Conservation (phyloP, 2,329 filamentous ascomycete genomes). For the Ceratocystiopsis minuta region DNA sequence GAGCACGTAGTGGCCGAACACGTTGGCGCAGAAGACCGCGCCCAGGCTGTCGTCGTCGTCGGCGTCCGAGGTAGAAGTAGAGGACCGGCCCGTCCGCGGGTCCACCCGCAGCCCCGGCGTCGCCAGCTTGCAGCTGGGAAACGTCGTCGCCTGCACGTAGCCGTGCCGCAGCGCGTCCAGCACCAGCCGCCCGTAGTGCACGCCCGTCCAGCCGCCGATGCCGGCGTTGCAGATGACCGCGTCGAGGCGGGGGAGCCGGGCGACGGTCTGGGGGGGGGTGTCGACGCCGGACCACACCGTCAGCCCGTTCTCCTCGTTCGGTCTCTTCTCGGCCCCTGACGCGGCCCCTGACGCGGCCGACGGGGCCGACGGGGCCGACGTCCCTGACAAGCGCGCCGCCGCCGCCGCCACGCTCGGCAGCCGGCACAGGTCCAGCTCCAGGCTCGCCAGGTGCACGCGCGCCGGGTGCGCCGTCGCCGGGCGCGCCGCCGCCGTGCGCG, state of each 20-base stretch:
- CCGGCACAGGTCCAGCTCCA: slow-evolving; percentile 43
- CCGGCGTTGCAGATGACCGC: slow-evolving; percentile 73
- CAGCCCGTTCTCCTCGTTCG: too few relatives aligned
- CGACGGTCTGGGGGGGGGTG: slow-evolving; percentile 3
- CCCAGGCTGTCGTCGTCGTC: slow-evolving; percentile 44
- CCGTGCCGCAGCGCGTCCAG: slow-evolving; percentile 37
- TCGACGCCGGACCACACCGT: slow-evolving; percentile 11
- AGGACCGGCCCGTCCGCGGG: slow-evolving; percentile 29
- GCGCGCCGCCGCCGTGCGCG: slow-evolving; percentile 15
- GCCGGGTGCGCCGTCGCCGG: slow-evolving; percentile 21
- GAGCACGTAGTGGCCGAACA: slow-evolving; percentile 90
- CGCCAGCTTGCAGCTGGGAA: slow-evolving; percentile 59
- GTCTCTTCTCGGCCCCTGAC: too few relatives aligned
- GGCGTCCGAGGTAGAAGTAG: slow-evolving; percentile 17
- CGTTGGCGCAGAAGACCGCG: slow-evolving; percentile 74
- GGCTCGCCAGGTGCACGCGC: slow-evolving; percentile 39
- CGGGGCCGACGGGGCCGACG: slow-evolving; percentile 27
- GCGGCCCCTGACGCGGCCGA: slow-evolving; percentile 18
- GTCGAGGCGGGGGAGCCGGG: slow-evolving; percentile 56
- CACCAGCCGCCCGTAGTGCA: slow-evolving; percentile 48
- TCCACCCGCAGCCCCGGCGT: slow-evolving; percentile 26
- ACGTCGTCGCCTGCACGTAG: slow-evolving; percentile 50
- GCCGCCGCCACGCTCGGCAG: slow-evolving; percentile 30
- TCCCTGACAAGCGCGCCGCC: slow-evolving; percentile 26
- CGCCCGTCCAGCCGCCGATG: slow-evolving; percentile 68